Evolutionary conservation across 768 basidiomycete species (phyloP).

Genomic region (Xerocomellus chrysenteron): DNA sequence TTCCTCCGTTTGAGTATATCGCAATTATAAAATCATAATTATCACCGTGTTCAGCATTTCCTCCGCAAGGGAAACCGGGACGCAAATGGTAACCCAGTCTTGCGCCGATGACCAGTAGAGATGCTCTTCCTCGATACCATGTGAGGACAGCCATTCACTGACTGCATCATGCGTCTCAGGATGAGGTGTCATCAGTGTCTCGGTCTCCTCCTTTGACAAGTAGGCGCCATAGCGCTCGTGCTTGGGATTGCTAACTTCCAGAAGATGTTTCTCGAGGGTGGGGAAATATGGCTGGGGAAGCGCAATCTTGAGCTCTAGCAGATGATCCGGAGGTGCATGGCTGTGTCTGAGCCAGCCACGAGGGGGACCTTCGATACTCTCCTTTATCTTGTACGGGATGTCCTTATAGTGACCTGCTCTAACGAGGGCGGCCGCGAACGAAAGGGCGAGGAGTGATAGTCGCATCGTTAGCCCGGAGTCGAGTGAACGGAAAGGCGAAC

Average conservation of each 20-base stretch:
- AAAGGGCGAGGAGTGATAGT: conserved; percentile 9
- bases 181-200: conserved; percentile 58
- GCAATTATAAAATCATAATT: background rate
- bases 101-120: conserved; percentile 58
- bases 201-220: conserved; percentile 67
- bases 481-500: background rate
- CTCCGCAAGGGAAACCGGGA: conserved; percentile 62
- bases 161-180: conserved; percentile 52
- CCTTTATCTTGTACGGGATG: conserved; percentile 43
- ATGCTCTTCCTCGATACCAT: conserved; percentile 51
- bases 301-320: conserved; percentile 57
- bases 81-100: conserved; percentile 64
- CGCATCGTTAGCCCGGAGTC: conserved; percentile 8
- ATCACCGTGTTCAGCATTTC: conserved; percentile 69
- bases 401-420: conserved; percentile 8
- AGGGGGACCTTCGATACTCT: conserved; percentile 44
- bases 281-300: conserved; percentile 53
- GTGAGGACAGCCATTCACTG: conserved; percentile 57
- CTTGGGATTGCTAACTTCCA: conserved; percentile 56
- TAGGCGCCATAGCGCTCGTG: conserved; percentile 55
- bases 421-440: conserved; percentile 13
- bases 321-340: conserved; percentile 43
- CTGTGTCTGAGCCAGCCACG: conserved; percentile 47
- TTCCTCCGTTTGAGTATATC: background rate
- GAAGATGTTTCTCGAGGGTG: conserved; percentile 49